Conservation (phyloP, 2,329 filamentous ascomycete species). For the Colletotrichum filicis region DNA sequence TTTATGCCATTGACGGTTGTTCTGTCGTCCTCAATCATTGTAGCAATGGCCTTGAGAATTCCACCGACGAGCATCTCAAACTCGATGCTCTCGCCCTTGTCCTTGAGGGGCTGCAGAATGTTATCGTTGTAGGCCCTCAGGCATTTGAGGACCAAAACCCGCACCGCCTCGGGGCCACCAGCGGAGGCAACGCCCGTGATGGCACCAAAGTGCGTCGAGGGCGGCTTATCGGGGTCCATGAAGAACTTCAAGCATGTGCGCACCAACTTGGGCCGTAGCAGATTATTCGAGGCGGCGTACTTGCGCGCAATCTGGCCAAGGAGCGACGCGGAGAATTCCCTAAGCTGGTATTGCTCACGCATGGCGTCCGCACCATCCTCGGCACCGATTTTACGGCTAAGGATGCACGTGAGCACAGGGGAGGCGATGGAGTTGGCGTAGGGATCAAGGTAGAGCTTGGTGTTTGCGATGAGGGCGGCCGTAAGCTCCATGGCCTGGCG, state of each 20-base stretch:
- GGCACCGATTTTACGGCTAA: slow-evolving; percentile 81
- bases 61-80: slow-evolving; percentile 66
- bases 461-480: slow-evolving; percentile 85
- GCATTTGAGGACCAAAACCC: slow-evolving; percentile 66
- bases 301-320: slow-evolving; percentile 83
- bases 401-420: slow-evolving; percentile 89
- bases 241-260: slow-evolving; percentile 94
- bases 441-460: slow-evolving; percentile 76
- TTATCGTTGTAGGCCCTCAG: slow-evolving; percentile 64
- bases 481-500: slow-evolving; percentile 93
- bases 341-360: slow-evolving; percentile 79
- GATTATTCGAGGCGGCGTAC: slow-evolving; percentile 83
- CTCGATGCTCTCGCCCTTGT: slow-evolving; percentile 63
- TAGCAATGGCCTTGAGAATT: slow-evolving; percentile 64
- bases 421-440: slow-evolving; percentile 78
- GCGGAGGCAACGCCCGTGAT: slow-evolving; percentile 83
- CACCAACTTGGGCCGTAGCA: slow-evolving; percentile 87
- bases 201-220: slow-evolving; percentile 89
- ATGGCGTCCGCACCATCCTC: slow-evolving; percentile 63
- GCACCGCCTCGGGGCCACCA: slow-evolving; percentile 72
- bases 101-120: slow-evolving; percentile 64
- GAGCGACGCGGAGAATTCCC: slow-evolving; percentile 85
- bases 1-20: slow-evolving; percentile 32
- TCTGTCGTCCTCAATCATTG: slow-evolving; percentile 48
- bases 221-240: slow-evolving; percentile 84